These are phyloP conservation scores for Saccharomyces hybrid DNA, from an alignment of 1,139 yeast species.

Conservation along the genomic window DNA sequence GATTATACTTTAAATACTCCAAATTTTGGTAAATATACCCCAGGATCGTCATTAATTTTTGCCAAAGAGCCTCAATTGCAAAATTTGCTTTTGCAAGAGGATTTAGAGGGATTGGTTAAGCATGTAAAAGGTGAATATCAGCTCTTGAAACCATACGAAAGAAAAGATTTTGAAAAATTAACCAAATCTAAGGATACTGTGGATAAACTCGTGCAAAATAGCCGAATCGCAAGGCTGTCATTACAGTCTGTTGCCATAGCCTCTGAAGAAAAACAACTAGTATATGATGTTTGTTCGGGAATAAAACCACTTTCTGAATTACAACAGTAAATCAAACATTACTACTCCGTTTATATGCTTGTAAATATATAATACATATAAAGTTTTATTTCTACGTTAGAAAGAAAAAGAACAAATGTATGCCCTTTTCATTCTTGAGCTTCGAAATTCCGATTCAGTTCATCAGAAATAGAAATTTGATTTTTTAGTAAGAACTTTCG, in stretches of 20 bases:
- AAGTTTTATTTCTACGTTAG: not conserved
- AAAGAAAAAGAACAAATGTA: not conserved
- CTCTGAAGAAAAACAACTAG: constrained; percentile 12
- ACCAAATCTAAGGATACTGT: constrained; percentile 16
- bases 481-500: constrained; percentile 22
- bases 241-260: constrained; percentile 17
- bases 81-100: constrained; percentile 14
- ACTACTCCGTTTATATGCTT: constrained; percentile 4
- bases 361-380: constrained; percentile 9
- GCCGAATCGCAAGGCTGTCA: constrained; percentile 19
- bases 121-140: constrained; percentile 21
- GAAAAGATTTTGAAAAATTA: constrained; percentile 13
- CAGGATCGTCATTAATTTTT: constrained; percentile 16
- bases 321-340: constrained; percentile 7
- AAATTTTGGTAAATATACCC: constrained; percentile 20
- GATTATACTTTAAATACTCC: constrained; percentile 12
- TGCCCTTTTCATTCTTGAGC: constrained; percentile 1
- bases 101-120: constrained; percentile 12
- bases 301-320: constrained; percentile 24
- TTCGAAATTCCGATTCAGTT: not conserved
- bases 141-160: constrained; percentile 7
- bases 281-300: constrained; percentile 29
- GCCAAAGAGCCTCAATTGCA: constrained; percentile 20
- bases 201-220: constrained; percentile 16
- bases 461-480: constrained; percentile 9